Evolutionary conservation across 805 yeast species (phyloP).

Genomic region (Lachancea quebecensis): DNA sequence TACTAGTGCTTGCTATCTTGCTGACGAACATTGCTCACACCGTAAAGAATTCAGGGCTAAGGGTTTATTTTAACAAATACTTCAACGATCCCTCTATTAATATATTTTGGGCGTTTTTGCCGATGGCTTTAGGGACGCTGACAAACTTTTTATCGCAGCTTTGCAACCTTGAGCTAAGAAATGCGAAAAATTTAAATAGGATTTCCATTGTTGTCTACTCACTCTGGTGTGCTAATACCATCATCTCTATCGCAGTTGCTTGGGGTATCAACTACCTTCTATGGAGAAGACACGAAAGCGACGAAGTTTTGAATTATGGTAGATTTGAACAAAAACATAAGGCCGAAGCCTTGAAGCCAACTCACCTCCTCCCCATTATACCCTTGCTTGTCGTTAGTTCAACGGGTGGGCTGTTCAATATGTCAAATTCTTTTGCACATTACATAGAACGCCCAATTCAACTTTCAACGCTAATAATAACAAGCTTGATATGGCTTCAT

Average conservation of each 20-base stretch:
- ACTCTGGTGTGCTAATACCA: background rate
- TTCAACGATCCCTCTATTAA: background rate
- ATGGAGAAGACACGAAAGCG: background rate
- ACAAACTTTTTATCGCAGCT: background rate
- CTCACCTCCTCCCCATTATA: slow-evolving; percentile 59
- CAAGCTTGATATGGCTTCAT: slow-evolving; percentile 59
- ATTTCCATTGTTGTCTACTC: background rate
- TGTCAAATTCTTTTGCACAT: slow-evolving; percentile 37
- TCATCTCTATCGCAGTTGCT: background rate
- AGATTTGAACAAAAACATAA: background rate
- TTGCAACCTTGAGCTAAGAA: background rate
- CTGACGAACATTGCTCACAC: background rate
- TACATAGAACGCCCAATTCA: slow-evolving; percentile 35
- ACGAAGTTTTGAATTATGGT: background rate
- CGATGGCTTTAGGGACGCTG: background rate
- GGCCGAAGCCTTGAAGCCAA: background rate
- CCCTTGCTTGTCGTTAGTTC: slow-evolving; percentile 72
- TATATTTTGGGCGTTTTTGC: background rate
- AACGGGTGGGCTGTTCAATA: slow-evolving; percentile 50
- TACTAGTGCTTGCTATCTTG: background rate
- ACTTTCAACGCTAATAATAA: slow-evolving; percentile 45
- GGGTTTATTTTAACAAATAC: background rate
- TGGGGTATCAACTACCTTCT: background rate
- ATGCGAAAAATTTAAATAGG: background rate
- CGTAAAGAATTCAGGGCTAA: background rate